phyloP scores from a whole-genome alignment of 140 eudicot genomes.

The Stevia rebaudiana region DNA sequence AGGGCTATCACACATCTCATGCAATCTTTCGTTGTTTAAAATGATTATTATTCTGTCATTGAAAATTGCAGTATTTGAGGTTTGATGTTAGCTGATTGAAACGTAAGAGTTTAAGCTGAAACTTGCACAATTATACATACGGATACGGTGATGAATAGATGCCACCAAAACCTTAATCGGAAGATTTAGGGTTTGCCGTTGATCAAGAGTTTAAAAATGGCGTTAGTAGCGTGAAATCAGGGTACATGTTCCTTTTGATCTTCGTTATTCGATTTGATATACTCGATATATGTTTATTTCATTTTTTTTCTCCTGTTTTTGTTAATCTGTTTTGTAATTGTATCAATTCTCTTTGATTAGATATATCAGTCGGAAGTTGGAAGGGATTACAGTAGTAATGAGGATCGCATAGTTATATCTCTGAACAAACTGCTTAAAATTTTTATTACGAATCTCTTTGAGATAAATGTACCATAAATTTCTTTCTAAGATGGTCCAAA shows the following conservation, averaged over 20 bases:
- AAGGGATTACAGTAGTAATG: background rate
- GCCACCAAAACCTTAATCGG: background rate
- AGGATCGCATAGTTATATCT: background rate
- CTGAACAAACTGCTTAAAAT: background rate
- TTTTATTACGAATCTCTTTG: background rate
- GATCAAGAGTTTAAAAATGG: background rate
- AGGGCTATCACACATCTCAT: background rate
- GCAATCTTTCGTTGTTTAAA: background rate
- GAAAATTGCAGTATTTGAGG: background rate
- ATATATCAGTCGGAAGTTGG: background rate
- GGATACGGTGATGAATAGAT: background rate
- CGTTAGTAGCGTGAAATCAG: background rate
- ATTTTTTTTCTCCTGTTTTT: background rate
- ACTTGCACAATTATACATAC: background rate
- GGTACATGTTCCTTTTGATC: background rate
- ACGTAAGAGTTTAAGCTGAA: background rate
- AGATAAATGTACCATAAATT: background rate
- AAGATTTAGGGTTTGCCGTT: background rate
- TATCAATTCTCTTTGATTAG: background rate
- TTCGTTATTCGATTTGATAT: background rate
- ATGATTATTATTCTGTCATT: background rate
- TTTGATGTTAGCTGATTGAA: background rate
- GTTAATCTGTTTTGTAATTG: background rate
- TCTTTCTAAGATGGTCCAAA: background rate
- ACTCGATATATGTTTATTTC: background rate